Conservation (phyloP, 805 yeast species). For the Torulaspora gathmanii region DNA sequence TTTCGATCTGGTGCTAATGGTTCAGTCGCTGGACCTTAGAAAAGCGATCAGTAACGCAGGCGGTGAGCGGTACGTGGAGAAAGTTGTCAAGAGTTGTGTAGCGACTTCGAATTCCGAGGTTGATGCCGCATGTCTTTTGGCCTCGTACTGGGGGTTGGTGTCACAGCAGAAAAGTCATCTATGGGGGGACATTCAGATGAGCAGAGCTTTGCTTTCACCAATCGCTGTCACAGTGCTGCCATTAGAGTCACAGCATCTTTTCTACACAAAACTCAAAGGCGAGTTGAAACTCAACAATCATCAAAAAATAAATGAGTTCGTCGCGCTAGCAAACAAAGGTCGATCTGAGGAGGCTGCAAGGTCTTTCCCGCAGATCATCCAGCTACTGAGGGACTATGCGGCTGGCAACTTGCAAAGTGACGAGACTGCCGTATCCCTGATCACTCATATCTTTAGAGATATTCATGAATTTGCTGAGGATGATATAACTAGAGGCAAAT, state of each 20-base stretch:
- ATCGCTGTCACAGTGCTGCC: conserved; percentile 45
- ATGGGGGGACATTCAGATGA: conserved; percentile 40
- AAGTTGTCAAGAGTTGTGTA: conserved; percentile 2
- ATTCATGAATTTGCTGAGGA: conserved; percentile 25
- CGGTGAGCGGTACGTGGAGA: conserved; percentile 2
- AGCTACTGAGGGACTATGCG: conserved; percentile 49
- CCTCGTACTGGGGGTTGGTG: conserved; percentile 47
- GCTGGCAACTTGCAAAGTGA: conserved; percentile 48
- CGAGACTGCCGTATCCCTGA: conserved; percentile 46
- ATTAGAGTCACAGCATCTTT: conserved; percentile 34
- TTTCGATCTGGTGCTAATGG: conserved; percentile 37
- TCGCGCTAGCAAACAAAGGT: conserved; percentile 19
- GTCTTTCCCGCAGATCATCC: conserved; percentile 39
- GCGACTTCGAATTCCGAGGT: conserved; percentile 3
- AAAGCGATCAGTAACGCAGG: conserved; percentile 10
- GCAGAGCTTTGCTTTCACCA: conserved; percentile 37
- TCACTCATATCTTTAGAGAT: conserved; percentile 38
- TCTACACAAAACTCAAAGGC: conserved; percentile 34
- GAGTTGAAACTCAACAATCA: conserved; percentile 23
- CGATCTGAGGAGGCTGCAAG: conserved; percentile 5
- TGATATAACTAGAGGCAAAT: conserved; percentile 50
- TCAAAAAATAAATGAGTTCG: conserved; percentile 26
- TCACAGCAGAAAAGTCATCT: conserved; percentile 42
- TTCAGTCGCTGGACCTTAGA: conserved; percentile 34
- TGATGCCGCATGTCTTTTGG: conserved; percentile 36